phyloP scores from a whole-genome alignment of 768 basidiomycete species.

The Russula virescens region DNA sequence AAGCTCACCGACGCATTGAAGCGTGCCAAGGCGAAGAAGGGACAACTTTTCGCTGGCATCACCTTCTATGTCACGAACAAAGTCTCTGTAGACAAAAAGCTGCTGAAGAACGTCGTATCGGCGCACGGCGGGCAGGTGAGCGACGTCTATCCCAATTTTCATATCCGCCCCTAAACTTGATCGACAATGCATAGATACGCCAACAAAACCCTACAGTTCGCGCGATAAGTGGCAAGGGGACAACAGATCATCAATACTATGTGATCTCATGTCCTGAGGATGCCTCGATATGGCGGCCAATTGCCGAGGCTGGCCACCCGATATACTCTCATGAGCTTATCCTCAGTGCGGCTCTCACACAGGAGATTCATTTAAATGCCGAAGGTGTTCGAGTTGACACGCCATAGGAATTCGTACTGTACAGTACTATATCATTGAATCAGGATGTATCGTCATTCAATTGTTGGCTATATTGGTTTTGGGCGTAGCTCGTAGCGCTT shows the following conservation, averaged over 20 bases:
- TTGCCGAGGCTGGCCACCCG: slow-evolving; percentile 43
- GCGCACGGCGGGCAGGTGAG: slow-evolving; percentile 67
- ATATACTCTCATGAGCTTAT: slow-evolving; percentile 71
- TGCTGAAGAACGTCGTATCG: slow-evolving; percentile 63
- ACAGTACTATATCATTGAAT: neutral
- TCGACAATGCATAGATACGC: slow-evolving; percentile 33
- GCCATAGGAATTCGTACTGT: neutral
- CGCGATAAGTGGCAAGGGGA: slow-evolving; percentile 41
- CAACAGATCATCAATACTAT: slow-evolving; percentile 37
- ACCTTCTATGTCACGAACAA: slow-evolving; percentile 73
- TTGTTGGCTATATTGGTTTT: no score
- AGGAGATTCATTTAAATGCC: slow-evolving; percentile 61
- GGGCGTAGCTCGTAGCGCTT: neutral
- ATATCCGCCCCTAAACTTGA: neutral
- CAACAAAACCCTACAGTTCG: slow-evolving; percentile 49
- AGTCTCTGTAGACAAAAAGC: slow-evolving; percentile 50
- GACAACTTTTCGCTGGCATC: slow-evolving; percentile 55
- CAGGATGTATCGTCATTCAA: no score
- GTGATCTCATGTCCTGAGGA: slow-evolving; percentile 67
- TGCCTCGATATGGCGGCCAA: slow-evolving; percentile 56
- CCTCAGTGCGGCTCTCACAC: slow-evolving; percentile 55
- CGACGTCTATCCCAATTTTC: neutral
- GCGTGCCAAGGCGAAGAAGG: slow-evolving; percentile 47
- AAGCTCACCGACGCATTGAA: slow-evolving; percentile 54
- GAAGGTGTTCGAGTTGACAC: slow-evolving; percentile 16